phyloP scores from a whole-genome alignment of 768 basidiomycete species.

The Suillus alpinus region DNA sequence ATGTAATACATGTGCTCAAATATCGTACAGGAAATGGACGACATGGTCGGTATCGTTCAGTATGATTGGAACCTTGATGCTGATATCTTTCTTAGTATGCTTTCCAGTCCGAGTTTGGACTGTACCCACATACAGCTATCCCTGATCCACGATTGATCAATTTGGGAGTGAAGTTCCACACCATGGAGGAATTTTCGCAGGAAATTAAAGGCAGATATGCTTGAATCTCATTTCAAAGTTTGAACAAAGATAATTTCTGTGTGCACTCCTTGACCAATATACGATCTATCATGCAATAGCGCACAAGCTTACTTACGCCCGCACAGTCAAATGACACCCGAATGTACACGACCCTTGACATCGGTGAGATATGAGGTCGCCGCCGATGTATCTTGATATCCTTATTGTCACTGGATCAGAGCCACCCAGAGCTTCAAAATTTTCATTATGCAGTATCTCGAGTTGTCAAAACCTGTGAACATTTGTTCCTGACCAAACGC shows the following conservation, averaged over 20 bases:
- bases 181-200: conserved; percentile 15
- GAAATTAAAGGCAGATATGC: conserved; percentile 19
- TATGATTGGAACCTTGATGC: background rate
- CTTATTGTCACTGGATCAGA: too few relatives aligned
- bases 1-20: background rate
- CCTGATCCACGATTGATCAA: conserved; percentile 26
- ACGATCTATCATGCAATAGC: too few relatives aligned
- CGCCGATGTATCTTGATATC: too few relatives aligned
- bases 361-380: too few relatives aligned
- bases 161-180: conserved; percentile 26
- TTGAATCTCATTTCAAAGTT: conserved; percentile 1
- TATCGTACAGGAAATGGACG: conserved; percentile 17
- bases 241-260: background rate
- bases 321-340: too few relatives aligned
- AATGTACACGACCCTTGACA: too few relatives aligned
- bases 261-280: too few relatives aligned
- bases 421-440: too few relatives aligned
- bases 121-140: conserved; percentile 16
- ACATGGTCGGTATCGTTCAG: conserved; percentile 19
- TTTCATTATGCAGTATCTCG: too few relatives aligned
- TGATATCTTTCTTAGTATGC: conserved; percentile 13
- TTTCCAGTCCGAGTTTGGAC: conserved; percentile 24
- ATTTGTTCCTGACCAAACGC: too few relatives aligned
- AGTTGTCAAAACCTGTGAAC: background rate
- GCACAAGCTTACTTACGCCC: too few relatives aligned